A percentile compares a stretch with the other conserved stretches of the same genome.
Conservation (phyloP, 768 basidiomycete genomes). For the Leccinum aurantiacum region DNA sequence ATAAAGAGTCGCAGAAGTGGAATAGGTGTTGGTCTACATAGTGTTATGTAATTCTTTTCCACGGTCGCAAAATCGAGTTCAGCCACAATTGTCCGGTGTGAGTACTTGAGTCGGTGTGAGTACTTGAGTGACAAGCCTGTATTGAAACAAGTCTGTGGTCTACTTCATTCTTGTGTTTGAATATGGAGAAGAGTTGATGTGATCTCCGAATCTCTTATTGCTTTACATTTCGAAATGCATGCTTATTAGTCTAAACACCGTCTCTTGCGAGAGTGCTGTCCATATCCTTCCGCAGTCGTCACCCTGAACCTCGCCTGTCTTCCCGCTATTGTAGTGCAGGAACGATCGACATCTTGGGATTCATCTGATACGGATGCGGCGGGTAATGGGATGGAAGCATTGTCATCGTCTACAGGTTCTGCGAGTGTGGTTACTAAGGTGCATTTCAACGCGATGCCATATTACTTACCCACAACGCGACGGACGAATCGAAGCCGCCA, state of each 20-base stretch:
- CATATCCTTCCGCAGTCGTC: conserved; percentile 1
- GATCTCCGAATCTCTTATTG: background rate
- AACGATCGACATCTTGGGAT: background rate
- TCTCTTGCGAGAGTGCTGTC: background rate
- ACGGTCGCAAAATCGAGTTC: too few relatives aligned
- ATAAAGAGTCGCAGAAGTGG: too few relatives aligned
- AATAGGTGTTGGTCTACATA: too few relatives aligned
- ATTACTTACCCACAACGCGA: background rate
- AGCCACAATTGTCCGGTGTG: too few relatives aligned
- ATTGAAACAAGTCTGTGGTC: too few relatives aligned
- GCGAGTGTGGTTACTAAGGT: background rate
- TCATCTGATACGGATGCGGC: background rate
- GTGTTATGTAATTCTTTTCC: too few relatives aligned
- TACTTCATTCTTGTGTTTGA: too few relatives aligned
- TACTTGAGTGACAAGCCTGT: too few relatives aligned
- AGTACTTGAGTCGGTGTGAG: too few relatives aligned
- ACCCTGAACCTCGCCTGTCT: conserved; percentile 3
- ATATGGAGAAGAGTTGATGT: too few relatives aligned
- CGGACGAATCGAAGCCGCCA: background rate
- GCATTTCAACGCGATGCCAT: background rate
- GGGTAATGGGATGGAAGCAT: background rate
- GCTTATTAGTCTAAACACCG: background rate
- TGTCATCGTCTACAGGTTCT: background rate
- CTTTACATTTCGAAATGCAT: background rate
- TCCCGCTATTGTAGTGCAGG: too few relatives aligned